A percentile compares a stretch with the other conserved stretches of the same genome.
phyloP scores from a whole-genome alignment of 1,139 yeast species.

The Taiozyma sp. region DNA sequence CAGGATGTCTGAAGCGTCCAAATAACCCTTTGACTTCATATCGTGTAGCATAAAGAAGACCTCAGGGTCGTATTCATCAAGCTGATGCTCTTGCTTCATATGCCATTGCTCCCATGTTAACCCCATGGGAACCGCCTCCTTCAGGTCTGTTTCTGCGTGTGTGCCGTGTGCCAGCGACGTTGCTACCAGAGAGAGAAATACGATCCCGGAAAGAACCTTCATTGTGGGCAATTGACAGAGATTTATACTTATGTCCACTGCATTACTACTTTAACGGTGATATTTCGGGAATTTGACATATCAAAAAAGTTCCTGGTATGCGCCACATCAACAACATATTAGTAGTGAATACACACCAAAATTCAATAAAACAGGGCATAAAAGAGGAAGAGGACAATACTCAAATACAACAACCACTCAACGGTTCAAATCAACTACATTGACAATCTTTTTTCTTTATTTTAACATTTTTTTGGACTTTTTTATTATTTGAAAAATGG shows the following conservation, averaged over 20 bases:
- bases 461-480: slow-evolving; percentile 20
- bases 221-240: too few species aligned
- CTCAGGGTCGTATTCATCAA: slow-evolving; percentile 67
- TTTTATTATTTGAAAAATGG: slow-evolving; percentile 6
- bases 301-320: too few species aligned
- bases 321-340: too few species aligned
- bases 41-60: slow-evolving; percentile 85
- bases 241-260: too few species aligned
- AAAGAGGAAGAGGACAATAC: too few species aligned
- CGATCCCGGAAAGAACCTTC: neutral
- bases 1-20: slow-evolving; percentile 64
- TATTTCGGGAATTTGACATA: too few species aligned
- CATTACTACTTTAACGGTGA: too few species aligned
- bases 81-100: slow-evolving; percentile 81
- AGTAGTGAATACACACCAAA: too few species aligned
- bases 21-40: slow-evolving; percentile 42
- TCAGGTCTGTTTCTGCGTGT: slow-evolving; percentile 17
- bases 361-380: too few species aligned
- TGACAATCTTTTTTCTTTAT: neutral
- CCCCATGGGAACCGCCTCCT: slow-evolving; percentile 42
- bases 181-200: neutral
- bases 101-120: slow-evolving; percentile 78
- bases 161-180: slow-evolving; percentile 2
- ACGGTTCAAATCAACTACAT: neutral
- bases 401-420: too few species aligned